Base-by-base conservation (phyloP, 129 eudicot species). In the Pittosporum tobira region DNA sequence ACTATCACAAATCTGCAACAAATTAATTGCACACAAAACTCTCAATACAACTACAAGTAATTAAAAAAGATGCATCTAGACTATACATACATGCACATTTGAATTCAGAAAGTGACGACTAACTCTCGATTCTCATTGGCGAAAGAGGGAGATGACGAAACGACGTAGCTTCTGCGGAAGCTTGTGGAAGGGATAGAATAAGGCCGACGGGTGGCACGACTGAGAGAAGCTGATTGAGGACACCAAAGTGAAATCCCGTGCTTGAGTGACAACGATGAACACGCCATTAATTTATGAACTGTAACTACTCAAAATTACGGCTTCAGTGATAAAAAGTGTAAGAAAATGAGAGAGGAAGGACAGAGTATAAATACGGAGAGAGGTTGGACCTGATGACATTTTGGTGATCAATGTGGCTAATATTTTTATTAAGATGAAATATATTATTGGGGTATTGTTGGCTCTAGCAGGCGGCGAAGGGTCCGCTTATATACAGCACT, bases 71-170 rank as follows among this genome's bases (percentile, higher is more conserved):
- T 0, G 21, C 26, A 59, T 26, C 18, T 4, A n/a, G n/a, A n/a
- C n/a, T n/a, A n/a, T n/a, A 0, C 45, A 36, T 38, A 46, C 22
- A 18, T 42, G 28, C 34, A 70, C 49, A 19, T 38, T 0, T 22
- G 19, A 31, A 29, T 4, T 9, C 16, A 19, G 53, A 49, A 51
- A 64, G 46, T 52, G 24, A n/a, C 43, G 47, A 64, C 82, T 64
- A 62, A 91, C 98, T 91, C 95, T 61, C 95, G 75, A 74, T 91
- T 91, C 45, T 91, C 85, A 56, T 91, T 91, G 43, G 80, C 85
- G 28, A 80, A 89, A 59, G 86, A 74, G 47, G 88, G n/a, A n/a
- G n/a, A 50, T 6, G 96, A 81, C 1, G 95, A 83, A 57, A 74
- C 86, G 27, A 79, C 69, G 36, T 71, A 86, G 54, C 74, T 72